Conservation (phyloP, 371 early-diverging fungal genomes). For the Actinomucor elegans region DNA sequence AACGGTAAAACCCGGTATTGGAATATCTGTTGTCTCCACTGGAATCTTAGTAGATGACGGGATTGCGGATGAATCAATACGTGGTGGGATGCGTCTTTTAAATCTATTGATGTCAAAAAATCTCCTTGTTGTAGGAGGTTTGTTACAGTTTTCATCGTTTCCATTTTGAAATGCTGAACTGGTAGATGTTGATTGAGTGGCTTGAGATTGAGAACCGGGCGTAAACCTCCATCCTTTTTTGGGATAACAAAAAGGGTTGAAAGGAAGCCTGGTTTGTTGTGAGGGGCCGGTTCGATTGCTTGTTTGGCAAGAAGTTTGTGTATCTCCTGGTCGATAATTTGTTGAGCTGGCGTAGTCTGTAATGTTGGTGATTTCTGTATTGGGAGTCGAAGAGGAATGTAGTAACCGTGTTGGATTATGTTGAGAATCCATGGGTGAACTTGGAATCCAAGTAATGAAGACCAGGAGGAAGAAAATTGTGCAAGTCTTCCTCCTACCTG, state of each 20-base stretch:
- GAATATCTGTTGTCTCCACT: slow-evolving; percentile 43
- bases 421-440: background rate
- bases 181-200: slow-evolving; percentile 21
- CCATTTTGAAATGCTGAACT: slow-evolving; percentile 31
- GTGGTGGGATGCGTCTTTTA: slow-evolving; percentile 33
- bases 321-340: background rate
- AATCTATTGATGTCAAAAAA: slow-evolving; percentile 32
- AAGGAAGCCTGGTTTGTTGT: background rate
- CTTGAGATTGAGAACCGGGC: slow-evolving; percentile 25
- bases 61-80: slow-evolving; percentile 17
- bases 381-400: slow-evolving; percentile 1
- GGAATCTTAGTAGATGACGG: slow-evolving; percentile 36
- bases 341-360: background rate
- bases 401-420: slow-evolving; percentile 2
- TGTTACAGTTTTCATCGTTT: slow-evolving; percentile 17
- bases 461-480: background rate
- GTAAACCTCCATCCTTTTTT: slow-evolving; percentile 24
- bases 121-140: slow-evolving; percentile 18
- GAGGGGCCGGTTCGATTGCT: background rate
- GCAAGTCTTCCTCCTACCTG: slow-evolving; percentile 5
- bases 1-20: slow-evolving; percentile 47
- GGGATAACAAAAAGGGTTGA: slow-evolving; percentile 20
- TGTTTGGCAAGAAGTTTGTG: background rate
- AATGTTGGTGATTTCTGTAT: background rate
- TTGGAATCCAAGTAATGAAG: background rate